Evolutionary conservation across 805 yeast genomes (phyloP).

Genomic region (Hanseniaspora guilliermondii): DNA sequence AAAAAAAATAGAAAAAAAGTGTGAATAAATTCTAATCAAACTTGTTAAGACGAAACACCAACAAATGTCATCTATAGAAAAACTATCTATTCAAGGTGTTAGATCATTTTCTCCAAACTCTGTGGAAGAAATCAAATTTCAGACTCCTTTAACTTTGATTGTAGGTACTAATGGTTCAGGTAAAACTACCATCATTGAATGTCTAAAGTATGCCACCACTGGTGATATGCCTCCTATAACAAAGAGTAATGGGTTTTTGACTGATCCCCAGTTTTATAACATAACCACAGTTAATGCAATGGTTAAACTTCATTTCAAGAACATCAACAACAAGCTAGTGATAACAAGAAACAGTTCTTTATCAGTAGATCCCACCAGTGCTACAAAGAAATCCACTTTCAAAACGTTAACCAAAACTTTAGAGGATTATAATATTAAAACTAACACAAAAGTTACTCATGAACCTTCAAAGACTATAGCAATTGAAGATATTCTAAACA

Average conservation of each 20-base stretch:
- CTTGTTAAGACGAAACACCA: background rate
- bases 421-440: conserved; percentile 66
- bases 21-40: too few relatives aligned
- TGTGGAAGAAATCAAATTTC: conserved; percentile 78
- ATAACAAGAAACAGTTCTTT: conserved; percentile 77
- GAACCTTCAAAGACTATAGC: conserved; percentile 74
- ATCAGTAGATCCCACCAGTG: conserved; percentile 43
- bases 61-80: conserved; percentile 34
- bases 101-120: conserved; percentile 81
- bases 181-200: conserved; percentile 90
- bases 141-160: conserved; percentile 78
- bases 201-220: conserved; percentile 85
- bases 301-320: conserved; percentile 63
- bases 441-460: conserved; percentile 56
- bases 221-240: conserved; percentile 93
- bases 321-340: conserved; percentile 44
- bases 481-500: conserved; percentile 69
- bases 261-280: conserved; percentile 75
- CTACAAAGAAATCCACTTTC: conserved; percentile 52
- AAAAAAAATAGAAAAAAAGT: too few relatives aligned
- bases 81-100: conserved; percentile 72
- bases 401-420: conserved; percentile 64
- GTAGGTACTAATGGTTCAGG: conserved; percentile 97
- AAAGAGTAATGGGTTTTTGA: conserved; percentile 90
- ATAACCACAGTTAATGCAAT: conserved; percentile 76